A percentile compares a stretch with the other conserved stretches of the same genome.
phyloP scores from a whole-genome alignment of 2,329 filamentous ascomycete species.

The Fusarium lyarnte region DNA sequence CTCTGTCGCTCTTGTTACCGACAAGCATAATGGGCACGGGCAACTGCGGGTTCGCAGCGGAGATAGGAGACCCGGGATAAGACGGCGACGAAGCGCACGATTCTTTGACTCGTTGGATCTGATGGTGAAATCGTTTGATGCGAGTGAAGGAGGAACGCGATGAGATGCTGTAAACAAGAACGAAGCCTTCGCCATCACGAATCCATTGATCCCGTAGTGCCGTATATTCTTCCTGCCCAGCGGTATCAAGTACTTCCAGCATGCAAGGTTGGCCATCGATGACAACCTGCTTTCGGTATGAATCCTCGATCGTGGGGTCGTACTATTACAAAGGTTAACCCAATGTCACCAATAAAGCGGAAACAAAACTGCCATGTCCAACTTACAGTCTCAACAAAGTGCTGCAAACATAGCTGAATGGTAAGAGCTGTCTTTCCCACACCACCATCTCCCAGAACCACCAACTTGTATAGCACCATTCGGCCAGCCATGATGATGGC shows the following conservation, averaged over 20 bases:
- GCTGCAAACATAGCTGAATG: conserved; percentile 96
- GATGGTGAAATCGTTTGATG: conserved; percentile 95
- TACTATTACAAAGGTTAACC: conserved; percentile 62
- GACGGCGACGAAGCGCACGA: conserved; percentile 80
- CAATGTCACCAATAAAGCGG: neutral
- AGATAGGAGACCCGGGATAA: conserved; percentile 78
- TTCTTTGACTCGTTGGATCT: conserved; percentile 97
- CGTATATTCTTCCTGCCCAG: conserved; percentile 98
- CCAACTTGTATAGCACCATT: conserved; percentile 96
- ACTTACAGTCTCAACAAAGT: conserved; percentile 93
- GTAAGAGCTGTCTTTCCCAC: conserved; percentile 94
- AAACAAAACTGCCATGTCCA: conserved; percentile 6
- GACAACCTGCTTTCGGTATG: conserved; percentile 87
- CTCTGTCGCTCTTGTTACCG: conserved; percentile 97
- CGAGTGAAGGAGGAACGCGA: conserved; percentile 94
- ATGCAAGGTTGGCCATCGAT: conserved; percentile 97
- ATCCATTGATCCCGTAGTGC: conserved; percentile 98
- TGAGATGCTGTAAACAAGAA: conserved; percentile 98
- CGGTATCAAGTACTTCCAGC: conserved; percentile 96
- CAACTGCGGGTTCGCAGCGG: conserved; percentile 66
- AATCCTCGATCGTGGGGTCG: conserved; percentile 88
- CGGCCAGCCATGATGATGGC: conserved; percentile 78
- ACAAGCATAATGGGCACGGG: conserved; percentile 97
- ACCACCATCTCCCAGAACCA: conserved; percentile 93
- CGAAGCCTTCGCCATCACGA: conserved; percentile 95